Base-by-base conservation (phyloP, 139 green algal species). In the Chlamydomonas incerta region DNA sequence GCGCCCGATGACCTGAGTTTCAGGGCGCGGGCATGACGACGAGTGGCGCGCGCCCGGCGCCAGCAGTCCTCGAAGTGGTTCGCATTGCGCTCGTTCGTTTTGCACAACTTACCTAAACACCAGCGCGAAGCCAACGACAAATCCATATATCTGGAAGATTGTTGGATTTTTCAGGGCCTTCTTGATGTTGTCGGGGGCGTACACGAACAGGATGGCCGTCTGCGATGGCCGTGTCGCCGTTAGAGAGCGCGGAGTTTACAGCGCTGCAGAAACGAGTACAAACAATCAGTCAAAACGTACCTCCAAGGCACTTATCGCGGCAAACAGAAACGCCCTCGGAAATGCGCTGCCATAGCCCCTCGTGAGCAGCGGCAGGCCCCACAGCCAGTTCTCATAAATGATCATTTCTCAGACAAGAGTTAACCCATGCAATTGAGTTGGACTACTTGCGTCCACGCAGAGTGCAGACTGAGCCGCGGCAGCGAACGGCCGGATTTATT, bases 111-210 rank as follows among this genome's bases (percentile, higher is more conserved):
- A 69, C 77, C 77, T 74, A 46, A 84, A 74, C 46, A 84, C 77
- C 41, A 84, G 29, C 18, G 74, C 74, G 21, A 81, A 81, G 77
- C 77, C 77, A 9, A 84, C 77, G 11, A 84, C 77, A 33, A 74
- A 84, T 13, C 41, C 77, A n/a, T 74, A 84, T 55, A 84, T 74
- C 63, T 85, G 79, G 58, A 83, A 83, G 9, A 83, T 46, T 10
- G 60, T 83, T 31, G 76, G 76, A 24, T 73, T 83, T 41, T 73
- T 72, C 11, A 83, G 11, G 4, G 37, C 15, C 37, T 29, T 31
- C 4, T 37, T 63, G 26, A 83, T n/a, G 20, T 46, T 33, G 13
- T 57, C 20, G 0, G 60, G 62, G 11, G 58, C 58, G 29, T 72
- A 83, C 37, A 47, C 10, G 37, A 58, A 73, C 0, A 83, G 62